Percentiles rank a stretch among this genome's conserved stretches.
phyloP scores from a whole-genome alignment of 2,329 filamentous ascomycete genomes.

The Endoconidiophora polonica region DNA sequence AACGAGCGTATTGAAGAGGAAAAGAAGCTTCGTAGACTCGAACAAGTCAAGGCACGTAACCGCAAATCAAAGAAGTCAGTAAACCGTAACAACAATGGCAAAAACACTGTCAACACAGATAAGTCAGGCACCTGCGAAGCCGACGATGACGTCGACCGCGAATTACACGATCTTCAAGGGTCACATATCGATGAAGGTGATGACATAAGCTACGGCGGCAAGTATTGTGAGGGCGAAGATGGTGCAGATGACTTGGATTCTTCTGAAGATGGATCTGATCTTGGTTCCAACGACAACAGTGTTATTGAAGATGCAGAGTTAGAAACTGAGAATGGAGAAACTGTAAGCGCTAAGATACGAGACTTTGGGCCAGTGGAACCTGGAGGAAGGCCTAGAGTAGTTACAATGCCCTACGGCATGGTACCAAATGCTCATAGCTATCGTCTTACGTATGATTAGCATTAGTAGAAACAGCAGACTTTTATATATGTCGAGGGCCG shows the following conservation, averaged over 20 bases:
- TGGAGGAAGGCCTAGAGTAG: too few relatives aligned
- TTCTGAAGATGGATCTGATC: constrained; percentile 2
- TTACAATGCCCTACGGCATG: too few relatives aligned
- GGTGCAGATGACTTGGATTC: constrained; percentile 4
- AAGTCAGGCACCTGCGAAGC: not conserved
- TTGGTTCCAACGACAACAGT: not conserved
- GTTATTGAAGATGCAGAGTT: constrained; percentile 15
- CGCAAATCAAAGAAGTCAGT: constrained; percentile 63
- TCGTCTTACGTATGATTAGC: too few relatives aligned
- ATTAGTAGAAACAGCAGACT: too few relatives aligned
- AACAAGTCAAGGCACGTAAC: constrained; percentile 88
- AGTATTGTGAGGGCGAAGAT: constrained; percentile 1
- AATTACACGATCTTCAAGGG: not conserved
- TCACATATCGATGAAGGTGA: not conserved
- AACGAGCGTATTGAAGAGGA: constrained; percentile 67
- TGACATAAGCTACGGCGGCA: constrained; percentile 1
- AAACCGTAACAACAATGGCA: not conserved
- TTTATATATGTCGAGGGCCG: too few relatives aligned
- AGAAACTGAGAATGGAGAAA: constrained; percentile 5
- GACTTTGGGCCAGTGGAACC: not conserved
- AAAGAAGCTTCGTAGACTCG: constrained; percentile 69
- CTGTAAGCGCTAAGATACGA: constrained; percentile 6
- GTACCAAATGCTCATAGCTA: too few relatives aligned
- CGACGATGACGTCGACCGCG: not conserved
- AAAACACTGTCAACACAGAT: constrained; percentile 1